A percentile compares a stretch with the other conserved stretches of the same genome.
Conservation (phyloP, 2,329 filamentous ascomycete genomes). For the Thyridium curvatum region DNA sequence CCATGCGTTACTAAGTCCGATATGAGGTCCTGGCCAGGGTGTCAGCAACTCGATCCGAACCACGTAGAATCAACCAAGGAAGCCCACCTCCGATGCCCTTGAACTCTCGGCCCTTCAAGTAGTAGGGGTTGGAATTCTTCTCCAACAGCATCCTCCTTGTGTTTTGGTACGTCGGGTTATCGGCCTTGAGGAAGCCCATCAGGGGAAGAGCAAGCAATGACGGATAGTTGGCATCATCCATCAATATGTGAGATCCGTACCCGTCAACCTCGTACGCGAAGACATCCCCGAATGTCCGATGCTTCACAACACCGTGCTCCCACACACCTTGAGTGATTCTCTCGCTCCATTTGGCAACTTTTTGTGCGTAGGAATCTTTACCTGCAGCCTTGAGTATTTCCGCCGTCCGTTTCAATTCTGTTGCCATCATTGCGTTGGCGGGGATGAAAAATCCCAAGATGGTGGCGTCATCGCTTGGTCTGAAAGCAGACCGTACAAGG, state of each 20-base stretch:
- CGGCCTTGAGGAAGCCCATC: slow-evolving; percentile 63
- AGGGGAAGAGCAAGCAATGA: slow-evolving; percentile 73
- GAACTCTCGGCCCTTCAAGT: slow-evolving; percentile 69
- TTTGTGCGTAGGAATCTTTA: slow-evolving; percentile 44
- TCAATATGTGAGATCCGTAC: slow-evolving; percentile 73
- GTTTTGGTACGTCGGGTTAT: slow-evolving; percentile 74
- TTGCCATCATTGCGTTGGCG: slow-evolving; percentile 91
- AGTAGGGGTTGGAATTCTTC: slow-evolving; percentile 81
- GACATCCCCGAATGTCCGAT: slow-evolving; percentile 69
- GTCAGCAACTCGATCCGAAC: neutral
- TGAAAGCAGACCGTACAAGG: slow-evolving; percentile 83
- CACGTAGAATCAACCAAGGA: neutral
- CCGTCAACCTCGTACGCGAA: slow-evolving; percentile 88
- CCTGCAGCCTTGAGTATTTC: slow-evolving; percentile 54
- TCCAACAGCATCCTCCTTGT: slow-evolving; percentile 73
- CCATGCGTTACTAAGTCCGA: slow-evolving; percentile 89
- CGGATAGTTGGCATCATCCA: slow-evolving; percentile 87
- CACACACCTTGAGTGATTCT: slow-evolving; percentile 71
- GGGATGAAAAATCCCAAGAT: slow-evolving; percentile 94
- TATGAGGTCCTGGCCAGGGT: slow-evolving; percentile 46
- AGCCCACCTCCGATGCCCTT: slow-evolving; percentile 76
- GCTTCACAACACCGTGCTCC: slow-evolving; percentile 74
- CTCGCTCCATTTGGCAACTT: slow-evolving; percentile 52
- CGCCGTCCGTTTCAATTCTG: slow-evolving; percentile 73
- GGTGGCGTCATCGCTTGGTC: slow-evolving; percentile 90